Conservation (phyloP, 2,329 filamentous ascomycete genomes). For the Catunica adiposa region DNA sequence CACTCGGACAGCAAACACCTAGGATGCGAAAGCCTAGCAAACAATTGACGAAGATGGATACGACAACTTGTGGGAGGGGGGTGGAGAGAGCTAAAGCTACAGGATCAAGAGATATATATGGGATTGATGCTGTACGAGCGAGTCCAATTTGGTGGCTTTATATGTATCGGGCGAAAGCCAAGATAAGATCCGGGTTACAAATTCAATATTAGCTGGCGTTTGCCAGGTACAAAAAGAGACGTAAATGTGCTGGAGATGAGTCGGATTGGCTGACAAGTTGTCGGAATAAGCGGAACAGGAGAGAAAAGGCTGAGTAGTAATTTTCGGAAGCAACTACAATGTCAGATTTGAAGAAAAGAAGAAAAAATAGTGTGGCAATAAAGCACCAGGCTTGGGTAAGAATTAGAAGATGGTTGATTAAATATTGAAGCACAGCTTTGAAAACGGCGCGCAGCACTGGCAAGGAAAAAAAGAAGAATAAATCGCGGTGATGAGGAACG, state of each 20-base stretch:
- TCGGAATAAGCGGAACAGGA: too few relatives aligned
- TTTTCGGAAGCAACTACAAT: too few relatives aligned
- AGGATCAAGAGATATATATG: too few relatives aligned
- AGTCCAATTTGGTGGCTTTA: too few relatives aligned
- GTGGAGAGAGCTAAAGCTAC: neutral
- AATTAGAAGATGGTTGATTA: neutral
- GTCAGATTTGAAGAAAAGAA: constrained; percentile 1
- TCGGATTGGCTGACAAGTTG: neutral
- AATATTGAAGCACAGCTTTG: neutral
- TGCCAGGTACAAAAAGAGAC: neutral
- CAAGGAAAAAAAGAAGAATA: constrained; percentile 3
- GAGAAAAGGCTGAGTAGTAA: too few relatives aligned
- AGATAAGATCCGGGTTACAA: too few relatives aligned
- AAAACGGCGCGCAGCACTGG: constrained; percentile 14
- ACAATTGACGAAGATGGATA: neutral
- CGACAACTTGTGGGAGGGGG: neutral
- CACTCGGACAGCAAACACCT: constrained; percentile 13
- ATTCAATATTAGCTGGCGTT: too few relatives aligned
- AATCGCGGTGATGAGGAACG: neutral
- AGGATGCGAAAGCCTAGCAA: neutral
- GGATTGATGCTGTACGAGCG: too few relatives aligned
- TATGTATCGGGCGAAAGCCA: too few relatives aligned
- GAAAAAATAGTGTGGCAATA: neutral
- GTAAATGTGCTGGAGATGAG: neutral
- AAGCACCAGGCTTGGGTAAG: neutral